Evolutionary conservation across 108 stramenopile genomes (phyloP), one percentile per base, ranked within the genome.

Genomic region (Pseudonitzschia multiseries): DNA sequence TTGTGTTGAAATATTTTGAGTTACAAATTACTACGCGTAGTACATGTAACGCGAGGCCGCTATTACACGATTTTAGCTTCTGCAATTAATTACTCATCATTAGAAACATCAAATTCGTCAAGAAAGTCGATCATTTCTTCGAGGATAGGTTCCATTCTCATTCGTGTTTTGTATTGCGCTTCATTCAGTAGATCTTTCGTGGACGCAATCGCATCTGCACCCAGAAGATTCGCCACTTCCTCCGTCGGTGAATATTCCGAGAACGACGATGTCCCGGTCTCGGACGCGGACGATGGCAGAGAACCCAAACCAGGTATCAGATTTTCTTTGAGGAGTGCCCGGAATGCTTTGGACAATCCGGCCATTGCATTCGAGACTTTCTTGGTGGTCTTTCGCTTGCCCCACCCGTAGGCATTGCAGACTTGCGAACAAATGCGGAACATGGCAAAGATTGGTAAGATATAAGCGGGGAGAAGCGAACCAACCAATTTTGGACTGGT

Each of bases 401-500:
- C 93, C 93, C 93, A 93, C 51, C 88, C 90, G 69, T 84, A 93
- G 31, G 79, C 33, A 15, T 75, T 52, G 54, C 87, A 85, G 12
- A 83, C 65, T 13, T 68, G 76, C 28, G 79, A 80, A 69, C 78
- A 79, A 70, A 88, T 93, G 68, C 82, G 76, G 8, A 87, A 74
- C 29, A 87, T 13, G 24, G 86, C 84, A 70, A 87, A 89, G 1
- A 93, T 44, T 42, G 89, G 84, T 13, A 91, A 82, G 2, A 91
- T 44, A 54, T 59, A 81, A 57, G 83, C 82, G 5, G 90, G 82
- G 18, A 91, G 69, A n/a, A 88, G 68, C 20, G 79, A 78, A 66
- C 87, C 79, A 12, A 75, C 77, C 17, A 43, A 53, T 61, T 78
- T 77, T 31, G 69, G 73, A 24, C 65, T 15, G 17, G 44, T 21